phyloP scores from a whole-genome alignment of 2,329 filamentous ascomycete genomes.

The Trichoderma endophyticum region DNA sequence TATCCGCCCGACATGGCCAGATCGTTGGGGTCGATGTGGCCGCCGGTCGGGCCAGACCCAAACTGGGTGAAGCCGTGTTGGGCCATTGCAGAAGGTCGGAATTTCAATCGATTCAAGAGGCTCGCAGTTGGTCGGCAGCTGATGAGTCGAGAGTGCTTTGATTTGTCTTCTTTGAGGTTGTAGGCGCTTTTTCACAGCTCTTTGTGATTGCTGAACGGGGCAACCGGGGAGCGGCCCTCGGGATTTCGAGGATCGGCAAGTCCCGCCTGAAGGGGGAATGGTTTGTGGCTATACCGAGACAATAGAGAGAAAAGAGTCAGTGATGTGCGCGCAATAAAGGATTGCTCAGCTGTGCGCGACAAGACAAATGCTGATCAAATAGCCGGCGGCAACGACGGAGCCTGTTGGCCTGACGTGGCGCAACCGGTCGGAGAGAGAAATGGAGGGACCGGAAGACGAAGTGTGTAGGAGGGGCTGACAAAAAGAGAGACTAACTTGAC shows the following conservation, averaged over 20 bases:
- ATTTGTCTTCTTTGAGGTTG: background rate
- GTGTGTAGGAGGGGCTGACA: constrained; percentile 15
- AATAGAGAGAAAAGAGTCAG: background rate
- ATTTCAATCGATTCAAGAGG: background rate
- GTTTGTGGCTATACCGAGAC: background rate
- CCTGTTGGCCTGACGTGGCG: constrained; percentile 17
- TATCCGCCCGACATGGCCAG: constrained; percentile 66
- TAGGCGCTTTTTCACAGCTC: background rate
- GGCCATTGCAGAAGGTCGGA: constrained; percentile 42
- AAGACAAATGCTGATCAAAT: constrained; percentile 5
- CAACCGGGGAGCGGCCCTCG: constrained; percentile 4
- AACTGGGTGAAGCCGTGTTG: constrained; percentile 57
- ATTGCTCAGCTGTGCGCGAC: constrained; percentile 12
- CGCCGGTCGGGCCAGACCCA: constrained; percentile 50
- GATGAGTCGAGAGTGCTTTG: background rate
- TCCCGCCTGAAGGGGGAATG: background rate
- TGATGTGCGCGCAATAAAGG: background rate
- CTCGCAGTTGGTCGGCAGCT: background rate
- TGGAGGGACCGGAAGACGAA: background rate
- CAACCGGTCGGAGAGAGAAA: constrained; percentile 6
- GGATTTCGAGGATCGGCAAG: background rate
- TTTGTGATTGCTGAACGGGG: background rate
- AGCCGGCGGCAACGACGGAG: constrained; percentile 16
- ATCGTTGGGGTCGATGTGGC: constrained; percentile 79
- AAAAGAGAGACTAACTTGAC: constrained; percentile 14